Percentiles rank a stretch among this genome's conserved stretches.
Evolutionary conservation across 1,139 yeast genomes (phyloP).

Genomic region (Lodderomyces jiufengensis): DNA sequence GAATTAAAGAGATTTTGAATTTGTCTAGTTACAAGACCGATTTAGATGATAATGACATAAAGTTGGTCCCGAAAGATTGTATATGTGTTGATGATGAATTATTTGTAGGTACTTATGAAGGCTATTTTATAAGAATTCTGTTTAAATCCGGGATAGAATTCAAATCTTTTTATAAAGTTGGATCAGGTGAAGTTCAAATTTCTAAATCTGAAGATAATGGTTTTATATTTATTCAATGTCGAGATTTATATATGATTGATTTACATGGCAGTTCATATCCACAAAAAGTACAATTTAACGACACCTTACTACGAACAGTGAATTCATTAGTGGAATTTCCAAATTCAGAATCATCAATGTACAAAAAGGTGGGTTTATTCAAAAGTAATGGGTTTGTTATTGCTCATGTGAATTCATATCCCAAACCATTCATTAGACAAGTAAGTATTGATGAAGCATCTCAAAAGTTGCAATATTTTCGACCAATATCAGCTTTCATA

Average conservation of each 20-base stretch:
- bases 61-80: conserved; percentile 21
- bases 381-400: conserved; percentile 51
- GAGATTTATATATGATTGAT: conserved; percentile 43
- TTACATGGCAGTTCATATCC: conserved; percentile 33
- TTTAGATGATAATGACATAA: background rate
- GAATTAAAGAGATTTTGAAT: too few species aligned
- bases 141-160: conserved; percentile 13
- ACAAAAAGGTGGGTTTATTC: conserved; percentile 29
- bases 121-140: conserved; percentile 20
- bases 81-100: conserved; percentile 10
- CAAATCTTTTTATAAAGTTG: conserved; percentile 19
- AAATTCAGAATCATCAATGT: background rate
- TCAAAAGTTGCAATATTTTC: conserved; percentile 30
- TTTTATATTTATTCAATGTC: conserved; percentile 28
- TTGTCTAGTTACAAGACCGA: background rate
- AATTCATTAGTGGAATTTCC: conserved; percentile 15
- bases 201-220: conserved; percentile 18
- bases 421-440: conserved; percentile 28
- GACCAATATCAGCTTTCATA: conserved; percentile 34
- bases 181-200: conserved; percentile 19
- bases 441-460: conserved; percentile 37
- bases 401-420: conserved; percentile 27
- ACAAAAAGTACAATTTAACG: conserved; percentile 38
- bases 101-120: conserved; percentile 31
- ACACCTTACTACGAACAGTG: conserved; percentile 25